A percentile compares a stretch with the other conserved stretches of the same genome.
phyloP scores from a whole-genome alignment of 768 basidiomycete genomes.

The Crepidotus variabilis region DNA sequence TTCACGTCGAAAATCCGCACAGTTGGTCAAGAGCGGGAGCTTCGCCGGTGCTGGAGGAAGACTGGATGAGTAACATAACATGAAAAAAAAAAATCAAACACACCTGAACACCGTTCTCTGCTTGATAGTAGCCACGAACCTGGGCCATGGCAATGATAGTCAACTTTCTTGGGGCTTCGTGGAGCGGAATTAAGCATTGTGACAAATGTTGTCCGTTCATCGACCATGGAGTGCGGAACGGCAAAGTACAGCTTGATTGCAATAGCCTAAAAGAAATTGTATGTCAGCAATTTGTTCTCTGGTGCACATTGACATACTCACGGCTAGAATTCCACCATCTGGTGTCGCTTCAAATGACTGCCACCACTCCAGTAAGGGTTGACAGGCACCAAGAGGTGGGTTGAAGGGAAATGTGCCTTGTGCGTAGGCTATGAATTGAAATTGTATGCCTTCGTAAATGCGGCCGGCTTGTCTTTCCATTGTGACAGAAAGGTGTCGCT shows the following conservation, averaged over 20 bases:
- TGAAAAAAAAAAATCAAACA: background rate
- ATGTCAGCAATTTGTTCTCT: background rate
- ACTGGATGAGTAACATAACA: background rate
- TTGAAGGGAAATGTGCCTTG: background rate
- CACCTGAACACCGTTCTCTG: constrained; percentile 8
- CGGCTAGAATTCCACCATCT: background rate
- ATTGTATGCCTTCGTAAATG: constrained; percentile 18
- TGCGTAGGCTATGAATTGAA: background rate
- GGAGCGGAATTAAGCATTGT: constrained; percentile 28
- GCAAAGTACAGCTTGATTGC: background rate
- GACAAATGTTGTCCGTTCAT: constrained; percentile 16
- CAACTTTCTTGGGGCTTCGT: constrained; percentile 21
- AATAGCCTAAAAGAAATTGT: background rate
- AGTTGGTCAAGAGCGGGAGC: constrained; percentile 16
- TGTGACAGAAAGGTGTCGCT: constrained; percentile 11
- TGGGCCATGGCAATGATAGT: constrained; percentile 22
- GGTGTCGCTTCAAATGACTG: background rate
- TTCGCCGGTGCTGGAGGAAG: constrained; percentile 9
- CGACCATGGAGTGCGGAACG: background rate
- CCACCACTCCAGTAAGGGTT: background rate
- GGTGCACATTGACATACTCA: background rate
- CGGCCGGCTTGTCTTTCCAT: constrained; percentile 13
- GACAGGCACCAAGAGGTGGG: background rate
- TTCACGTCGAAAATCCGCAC: constrained; percentile 21
- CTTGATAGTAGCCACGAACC: constrained; percentile 15